Evolutionary conservation across 2,329 filamentous ascomycete genomes (phyloP).

Genomic region (Calycina marina): DNA sequence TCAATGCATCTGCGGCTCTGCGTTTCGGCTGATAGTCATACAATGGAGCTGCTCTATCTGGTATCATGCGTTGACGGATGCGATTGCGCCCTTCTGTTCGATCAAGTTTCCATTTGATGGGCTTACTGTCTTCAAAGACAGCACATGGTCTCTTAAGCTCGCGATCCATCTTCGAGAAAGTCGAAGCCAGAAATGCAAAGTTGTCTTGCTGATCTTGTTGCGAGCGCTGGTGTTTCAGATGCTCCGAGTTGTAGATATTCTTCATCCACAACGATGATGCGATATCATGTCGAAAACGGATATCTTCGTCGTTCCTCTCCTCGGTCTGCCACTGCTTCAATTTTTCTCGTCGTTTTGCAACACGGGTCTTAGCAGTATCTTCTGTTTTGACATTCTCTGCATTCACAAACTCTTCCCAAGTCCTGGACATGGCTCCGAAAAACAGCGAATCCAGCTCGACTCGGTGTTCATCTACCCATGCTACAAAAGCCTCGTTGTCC

Average conservation of each 20-base stretch:
- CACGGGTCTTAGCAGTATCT: constrained; percentile 55
- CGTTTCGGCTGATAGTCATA: constrained; percentile 77
- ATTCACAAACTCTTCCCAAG: constrained; percentile 78
- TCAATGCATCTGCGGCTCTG: constrained; percentile 34
- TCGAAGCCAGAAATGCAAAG: constrained; percentile 57
- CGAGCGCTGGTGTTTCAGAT: constrained; percentile 77
- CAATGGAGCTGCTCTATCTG: constrained; percentile 54
- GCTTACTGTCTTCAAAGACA: constrained; percentile 52
- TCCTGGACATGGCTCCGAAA: constrained; percentile 62
- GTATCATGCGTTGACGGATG: constrained; percentile 78
- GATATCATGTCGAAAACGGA: constrained; percentile 69
- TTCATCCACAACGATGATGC: constrained; percentile 86
- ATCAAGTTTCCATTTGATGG: constrained; percentile 79
- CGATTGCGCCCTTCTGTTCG: constrained; percentile 90
- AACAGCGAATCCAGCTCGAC: constrained; percentile 70
- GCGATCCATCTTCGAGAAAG: constrained; percentile 65
- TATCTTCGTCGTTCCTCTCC: constrained; percentile 51
- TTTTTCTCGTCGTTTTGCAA: constrained; percentile 66
- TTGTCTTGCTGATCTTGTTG: constrained; percentile 92
- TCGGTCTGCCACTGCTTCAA: constrained; percentile 68
- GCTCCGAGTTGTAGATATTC: constrained; percentile 86
- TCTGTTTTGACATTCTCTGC: constrained; percentile 69
- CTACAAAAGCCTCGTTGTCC: constrained; percentile 76
- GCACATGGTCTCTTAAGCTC: constrained; percentile 69
- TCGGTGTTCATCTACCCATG: constrained; percentile 76